Conservation (phyloP, 352 stramenopile genomes). For the Phytophthora kernoviae region DNA sequence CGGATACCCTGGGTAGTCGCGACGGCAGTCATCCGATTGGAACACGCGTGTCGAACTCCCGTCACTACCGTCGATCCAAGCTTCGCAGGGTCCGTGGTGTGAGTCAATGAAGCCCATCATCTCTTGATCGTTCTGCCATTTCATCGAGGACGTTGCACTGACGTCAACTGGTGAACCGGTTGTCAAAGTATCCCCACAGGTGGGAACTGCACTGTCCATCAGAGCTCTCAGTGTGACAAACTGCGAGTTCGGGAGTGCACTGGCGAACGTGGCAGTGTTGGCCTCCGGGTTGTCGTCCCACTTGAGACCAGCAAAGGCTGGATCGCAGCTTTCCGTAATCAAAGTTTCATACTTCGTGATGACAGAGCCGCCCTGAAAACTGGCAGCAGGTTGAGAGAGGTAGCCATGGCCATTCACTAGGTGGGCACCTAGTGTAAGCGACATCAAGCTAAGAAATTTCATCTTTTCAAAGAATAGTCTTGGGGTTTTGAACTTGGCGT, state of each 20-base stretch:
- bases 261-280: conserved; percentile 37
- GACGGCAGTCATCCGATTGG: conserved; percentile 44
- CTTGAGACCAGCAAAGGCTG: conserved; percentile 29
- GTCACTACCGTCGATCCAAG: conserved; percentile 33
- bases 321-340: conserved; percentile 25
- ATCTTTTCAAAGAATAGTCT: conserved; percentile 14
- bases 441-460: conserved; percentile 21
- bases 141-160: conserved; percentile 21
- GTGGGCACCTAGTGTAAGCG: conserved; percentile 16
- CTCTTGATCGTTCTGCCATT: conserved; percentile 39
- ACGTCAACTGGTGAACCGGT: conserved; percentile 33
- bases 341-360: conserved; percentile 27
- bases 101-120: conserved; percentile 34
- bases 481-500: too few relatives aligned
- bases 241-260: conserved; percentile 26
- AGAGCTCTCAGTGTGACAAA: conserved; percentile 37
- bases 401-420: conserved; percentile 41
- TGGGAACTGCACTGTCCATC: conserved; percentile 31
- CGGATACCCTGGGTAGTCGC: conserved; percentile 34
- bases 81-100: conserved; percentile 43
- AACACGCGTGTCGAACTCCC: conserved; percentile 24
- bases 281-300: conserved; percentile 31
- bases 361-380: conserved; percentile 28
- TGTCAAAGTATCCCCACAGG: conserved; percentile 31
- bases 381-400: conserved; percentile 34